Evolutionary conservation across 202 grass and related monocot species (phyloP).

Genomic region (Setaria italica): DNA sequence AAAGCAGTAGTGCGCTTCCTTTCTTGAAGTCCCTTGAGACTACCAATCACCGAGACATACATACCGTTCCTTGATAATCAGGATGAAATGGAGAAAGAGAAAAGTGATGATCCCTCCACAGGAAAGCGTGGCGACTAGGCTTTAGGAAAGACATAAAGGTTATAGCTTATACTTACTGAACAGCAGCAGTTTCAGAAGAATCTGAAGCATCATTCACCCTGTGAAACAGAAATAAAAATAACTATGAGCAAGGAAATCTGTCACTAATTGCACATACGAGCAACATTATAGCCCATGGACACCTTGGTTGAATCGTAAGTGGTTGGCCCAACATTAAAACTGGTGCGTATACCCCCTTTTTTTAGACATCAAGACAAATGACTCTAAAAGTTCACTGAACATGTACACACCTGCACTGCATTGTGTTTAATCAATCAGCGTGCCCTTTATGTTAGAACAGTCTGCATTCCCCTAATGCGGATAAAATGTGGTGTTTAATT

Average conservation of each 20-base stretch:
- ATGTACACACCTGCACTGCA: neutral
- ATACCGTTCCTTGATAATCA: conserved; percentile 81
- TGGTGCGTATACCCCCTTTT: neutral
- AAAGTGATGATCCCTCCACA: conserved; percentile 5
- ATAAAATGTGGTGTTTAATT: neutral
- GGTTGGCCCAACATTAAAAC: neutral
- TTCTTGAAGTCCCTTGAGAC: conserved; percentile 82
- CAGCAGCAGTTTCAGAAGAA: conserved; percentile 73
- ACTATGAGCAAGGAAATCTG: conserved; percentile 14
- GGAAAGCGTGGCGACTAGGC: conserved; percentile 7
- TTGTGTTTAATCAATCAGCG: neutral
- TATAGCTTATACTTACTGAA: conserved; percentile 64
- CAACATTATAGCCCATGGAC: neutral
- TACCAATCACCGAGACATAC: conserved; percentile 77
- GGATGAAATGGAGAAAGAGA: conserved; percentile 23
- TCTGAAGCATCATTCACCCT: conserved; percentile 92
- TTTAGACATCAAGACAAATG: neutral
- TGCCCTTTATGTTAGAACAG: neutral
- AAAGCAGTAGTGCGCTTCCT: conserved; percentile 88
- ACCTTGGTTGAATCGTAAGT: neutral
- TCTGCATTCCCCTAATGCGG: neutral
- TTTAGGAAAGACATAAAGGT: conserved; percentile 3
- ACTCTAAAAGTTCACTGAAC: neutral
- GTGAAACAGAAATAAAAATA: conserved; percentile 33
- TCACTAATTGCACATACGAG: conserved; percentile 5